These are phyloP conservation scores for Raphanus sativus DNA, from an alignment of 345 rosid species.

Conservation along the genomic window DNA sequence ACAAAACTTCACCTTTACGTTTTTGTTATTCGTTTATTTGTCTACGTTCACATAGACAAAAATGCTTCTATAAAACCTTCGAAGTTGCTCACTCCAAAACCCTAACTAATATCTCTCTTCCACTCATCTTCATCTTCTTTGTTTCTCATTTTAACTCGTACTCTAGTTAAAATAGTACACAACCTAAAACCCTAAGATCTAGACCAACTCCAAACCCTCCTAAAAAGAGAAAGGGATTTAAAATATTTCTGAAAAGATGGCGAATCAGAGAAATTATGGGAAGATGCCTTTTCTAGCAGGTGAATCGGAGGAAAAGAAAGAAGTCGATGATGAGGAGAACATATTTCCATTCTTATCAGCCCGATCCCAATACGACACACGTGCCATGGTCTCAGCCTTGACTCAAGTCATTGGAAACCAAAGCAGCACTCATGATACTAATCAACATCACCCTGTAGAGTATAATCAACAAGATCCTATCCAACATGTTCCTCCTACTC, in stretches of 20 bases:
- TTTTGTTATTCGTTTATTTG: conserved; percentile 7
- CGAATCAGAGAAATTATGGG: conserved; percentile 51
- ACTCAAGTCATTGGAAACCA: conserved; percentile 61
- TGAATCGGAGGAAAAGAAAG: conserved; percentile 50
- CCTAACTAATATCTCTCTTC: conserved; percentile 26
- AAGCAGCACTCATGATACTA: conserved; percentile 28
- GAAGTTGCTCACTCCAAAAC: conserved; percentile 18
- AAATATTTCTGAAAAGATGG: conserved; percentile 19
- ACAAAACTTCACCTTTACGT: conserved; percentile 40
- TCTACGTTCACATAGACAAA: conserved; percentile 36
- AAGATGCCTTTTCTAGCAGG: conserved; percentile 48
- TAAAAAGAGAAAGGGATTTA: not conserved
- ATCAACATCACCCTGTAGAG: conserved; percentile 34
- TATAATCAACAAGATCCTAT: conserved; percentile 29
- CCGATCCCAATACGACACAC: conserved; percentile 64
- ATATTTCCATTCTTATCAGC: conserved; percentile 61
- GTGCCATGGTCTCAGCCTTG: conserved; percentile 67
- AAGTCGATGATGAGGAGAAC: conserved; percentile 47
- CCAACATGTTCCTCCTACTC: conserved; percentile 32
- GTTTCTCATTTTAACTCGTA: not conserved
- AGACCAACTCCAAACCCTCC: not conserved
- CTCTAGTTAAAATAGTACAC: not conserved
- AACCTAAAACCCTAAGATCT: not conserved
- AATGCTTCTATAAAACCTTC: conserved; percentile 28
- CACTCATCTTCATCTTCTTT: conserved; percentile 9